phyloP scores from a whole-genome alignment of 2,329 filamentous ascomycete species.

The Alternaria gaisen region DNA sequence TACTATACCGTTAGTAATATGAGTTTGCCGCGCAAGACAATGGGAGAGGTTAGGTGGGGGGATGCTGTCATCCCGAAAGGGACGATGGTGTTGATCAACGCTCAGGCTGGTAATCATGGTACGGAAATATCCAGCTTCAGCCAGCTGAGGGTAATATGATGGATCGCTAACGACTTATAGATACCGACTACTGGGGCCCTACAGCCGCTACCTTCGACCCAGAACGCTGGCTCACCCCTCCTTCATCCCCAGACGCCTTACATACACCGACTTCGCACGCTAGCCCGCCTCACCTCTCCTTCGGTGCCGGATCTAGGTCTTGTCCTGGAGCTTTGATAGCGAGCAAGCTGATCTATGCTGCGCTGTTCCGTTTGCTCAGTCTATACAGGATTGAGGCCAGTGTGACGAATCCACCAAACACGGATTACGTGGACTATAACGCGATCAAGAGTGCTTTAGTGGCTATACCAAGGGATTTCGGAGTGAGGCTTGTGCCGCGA shows the following conservation, averaged over 20 bases:
- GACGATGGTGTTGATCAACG: constrained; percentile 65
- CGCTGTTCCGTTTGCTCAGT: constrained; percentile 60
- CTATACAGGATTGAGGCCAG: constrained; percentile 61
- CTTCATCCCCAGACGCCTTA: not conserved
- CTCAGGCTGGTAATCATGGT: constrained; percentile 65
- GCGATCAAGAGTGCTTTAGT: constrained; percentile 67
- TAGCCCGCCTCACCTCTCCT: constrained; percentile 56
- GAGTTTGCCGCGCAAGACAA: constrained; percentile 62
- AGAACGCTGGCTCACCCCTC: constrained; percentile 55
- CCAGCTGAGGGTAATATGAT: constrained; percentile 46
- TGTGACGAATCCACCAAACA: constrained; percentile 63
- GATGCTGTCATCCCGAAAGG: constrained; percentile 61
- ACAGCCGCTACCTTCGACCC: constrained; percentile 59
- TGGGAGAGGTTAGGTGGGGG: constrained; percentile 61
- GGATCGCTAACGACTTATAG: constrained; percentile 54
- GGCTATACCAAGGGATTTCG: constrained; percentile 67
- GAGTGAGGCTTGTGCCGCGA: constrained; percentile 64
- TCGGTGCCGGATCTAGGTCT: constrained; percentile 62
- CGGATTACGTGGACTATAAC: constrained; percentile 70
- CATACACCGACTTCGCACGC: constrained; percentile 36
- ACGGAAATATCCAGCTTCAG: not conserved
- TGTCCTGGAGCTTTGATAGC: constrained; percentile 64
- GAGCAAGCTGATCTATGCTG: constrained; percentile 59
- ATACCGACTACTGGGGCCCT: constrained; percentile 60
- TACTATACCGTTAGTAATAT: constrained; percentile 64